Evolutionary conservation across 805 yeast genomes (phyloP).

Genomic region (Yarrowia yakushimensis): DNA sequence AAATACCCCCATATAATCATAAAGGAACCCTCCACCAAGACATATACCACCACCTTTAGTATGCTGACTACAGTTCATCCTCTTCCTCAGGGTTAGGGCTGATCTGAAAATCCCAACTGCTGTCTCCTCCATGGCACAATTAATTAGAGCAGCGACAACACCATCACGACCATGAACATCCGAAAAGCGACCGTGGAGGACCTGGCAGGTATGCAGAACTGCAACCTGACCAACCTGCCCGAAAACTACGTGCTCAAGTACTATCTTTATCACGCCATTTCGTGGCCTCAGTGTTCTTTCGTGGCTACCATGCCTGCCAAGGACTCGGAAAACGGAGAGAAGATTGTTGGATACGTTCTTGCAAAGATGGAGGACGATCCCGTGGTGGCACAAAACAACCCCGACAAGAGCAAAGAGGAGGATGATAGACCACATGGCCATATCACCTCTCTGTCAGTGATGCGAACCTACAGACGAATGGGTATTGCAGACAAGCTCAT

Average conservation of each 20-base stretch:
- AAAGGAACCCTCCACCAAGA: background rate
- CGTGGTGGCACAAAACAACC: constrained; percentile 11
- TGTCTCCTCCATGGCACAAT: background rate
- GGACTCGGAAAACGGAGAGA: constrained; percentile 56
- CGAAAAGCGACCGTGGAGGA: constrained; percentile 84
- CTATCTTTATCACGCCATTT: constrained; percentile 85
- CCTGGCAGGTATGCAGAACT: constrained; percentile 93
- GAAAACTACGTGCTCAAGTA: constrained; percentile 91
- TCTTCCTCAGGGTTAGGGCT: constrained; percentile 21
- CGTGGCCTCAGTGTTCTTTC: constrained; percentile 98
- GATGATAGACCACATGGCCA: constrained; percentile 63
- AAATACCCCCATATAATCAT: too few species aligned
- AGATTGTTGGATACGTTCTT: constrained; percentile 91
- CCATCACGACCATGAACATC: constrained; percentile 53
- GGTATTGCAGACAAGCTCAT: constrained; percentile 90
- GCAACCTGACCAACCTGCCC: constrained; percentile 85
- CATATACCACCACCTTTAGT: background rate
- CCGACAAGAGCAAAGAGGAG: constrained; percentile 26
- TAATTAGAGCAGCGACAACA: background rate
- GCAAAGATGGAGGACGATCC: constrained; percentile 94
- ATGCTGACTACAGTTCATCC: too few species aligned
- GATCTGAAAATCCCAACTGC: constrained; percentile 13
- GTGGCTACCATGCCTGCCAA: constrained; percentile 75
- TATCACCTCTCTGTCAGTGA: constrained; percentile 87
- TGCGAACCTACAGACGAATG: constrained; percentile 92